Conservation (phyloP, 345 rosid genomes). For the Moricandia moricandioides region DNA sequence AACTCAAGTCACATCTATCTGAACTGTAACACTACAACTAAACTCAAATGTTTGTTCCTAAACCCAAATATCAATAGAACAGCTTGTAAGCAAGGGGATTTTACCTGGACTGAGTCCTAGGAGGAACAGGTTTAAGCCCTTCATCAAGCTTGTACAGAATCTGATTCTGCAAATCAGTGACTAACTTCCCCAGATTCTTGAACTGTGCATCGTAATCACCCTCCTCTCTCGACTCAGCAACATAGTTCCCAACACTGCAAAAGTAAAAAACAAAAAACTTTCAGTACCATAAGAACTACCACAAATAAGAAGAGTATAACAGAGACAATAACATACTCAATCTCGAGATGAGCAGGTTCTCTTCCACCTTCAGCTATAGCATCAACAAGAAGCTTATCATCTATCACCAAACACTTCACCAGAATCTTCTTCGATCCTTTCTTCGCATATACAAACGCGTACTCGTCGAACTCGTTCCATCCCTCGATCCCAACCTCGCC, state of each 20-base stretch:
- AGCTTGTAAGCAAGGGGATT: slow-evolving; percentile 3
- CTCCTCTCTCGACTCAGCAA: slow-evolving; percentile 38
- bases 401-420: neutral
- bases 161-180: slow-evolving; percentile 46
- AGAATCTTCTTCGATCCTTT: neutral
- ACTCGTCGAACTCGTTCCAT: slow-evolving; percentile 38
- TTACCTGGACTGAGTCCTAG: slow-evolving; percentile 41
- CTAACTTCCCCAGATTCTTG: slow-evolving; percentile 56
- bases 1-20: neutral
- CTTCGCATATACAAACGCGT: slow-evolving; percentile 39
- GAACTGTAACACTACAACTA: neutral
- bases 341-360: slow-evolving; percentile 55
- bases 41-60: neutral
- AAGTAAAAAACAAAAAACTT: neutral
- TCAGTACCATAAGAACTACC: neutral
- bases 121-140: slow-evolving; percentile 32
- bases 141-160: slow-evolving; percentile 48
- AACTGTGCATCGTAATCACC: slow-evolving; percentile 55
- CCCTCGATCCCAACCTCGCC: neutral
- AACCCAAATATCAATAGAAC: neutral
- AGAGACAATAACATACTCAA: slow-evolving; percentile 34
- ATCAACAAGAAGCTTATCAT: neutral
- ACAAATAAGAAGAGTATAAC: neutral
- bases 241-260: slow-evolving; percentile 57
- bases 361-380: neutral